Evolutionary conservation across 805 yeast genomes (phyloP), one percentile per base, ranked within the genome.

Genomic region (Candida gorgasii): DNA sequence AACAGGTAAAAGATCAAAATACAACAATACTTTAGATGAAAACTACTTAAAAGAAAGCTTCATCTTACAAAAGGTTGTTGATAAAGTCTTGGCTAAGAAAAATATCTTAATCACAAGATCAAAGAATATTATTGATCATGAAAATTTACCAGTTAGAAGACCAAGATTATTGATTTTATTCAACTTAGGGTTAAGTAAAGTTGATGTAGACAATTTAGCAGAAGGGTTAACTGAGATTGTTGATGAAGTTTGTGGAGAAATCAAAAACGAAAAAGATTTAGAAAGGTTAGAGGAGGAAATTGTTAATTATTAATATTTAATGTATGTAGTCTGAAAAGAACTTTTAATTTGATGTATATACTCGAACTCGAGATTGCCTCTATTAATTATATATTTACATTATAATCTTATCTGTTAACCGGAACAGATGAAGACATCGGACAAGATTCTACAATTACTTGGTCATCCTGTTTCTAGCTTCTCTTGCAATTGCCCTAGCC

Each of bases 401-500:
- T n/a, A 9, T 23, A 8, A 34, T 18, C 5, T 8, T 34, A n/a
- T 7, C 28, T 24, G 28, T 24, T 24, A 11, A 24, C 28, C 28
- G 8, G 28, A 24, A 24, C 28, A 29, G 18, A 4, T 13, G 13
- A 11, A 29, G 23, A 7, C 28, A 24, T 24, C n/a, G n/a, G n/a
- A n/a, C n/a, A n/a, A n/a, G n/a, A n/a, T n/a, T n/a, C n/a, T 9
- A 26, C 13, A 5, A 4, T 31, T 43, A 46, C 26, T 44, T 49
- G 12, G 47, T 46, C 65, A 81, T 64, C 43, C 80, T 71, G 53
- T 73, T 75, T 46, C 89, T 63, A 11, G 93, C 89, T 47, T 86
- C 92, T 53, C 89, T 72, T 0, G 92, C 87, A 23, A 90, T 84
- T 0, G 84, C 74, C 32, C 96, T 68, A 0, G 96, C 97, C 58